Conservation (phyloP, 768 basidiomycete genomes). For the Amanita muscaria region DNA sequence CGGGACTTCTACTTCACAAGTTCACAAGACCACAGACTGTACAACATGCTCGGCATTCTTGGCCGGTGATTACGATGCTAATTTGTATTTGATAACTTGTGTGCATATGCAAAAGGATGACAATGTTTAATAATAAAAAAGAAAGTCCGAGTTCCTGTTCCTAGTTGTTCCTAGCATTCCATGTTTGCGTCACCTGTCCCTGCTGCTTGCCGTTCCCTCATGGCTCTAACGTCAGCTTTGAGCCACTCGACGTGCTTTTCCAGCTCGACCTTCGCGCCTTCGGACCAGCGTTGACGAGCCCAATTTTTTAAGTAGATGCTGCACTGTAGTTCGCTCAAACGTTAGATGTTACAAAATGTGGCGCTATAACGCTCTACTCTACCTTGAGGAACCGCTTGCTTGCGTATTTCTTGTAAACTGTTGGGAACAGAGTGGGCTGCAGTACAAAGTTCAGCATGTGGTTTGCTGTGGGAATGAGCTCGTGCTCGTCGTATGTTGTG, state of each 20-base stretch:
- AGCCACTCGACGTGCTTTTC: constrained; percentile 43
- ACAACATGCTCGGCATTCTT: too few species aligned
- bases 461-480: constrained; percentile 73
- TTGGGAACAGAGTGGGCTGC: constrained; percentile 61
- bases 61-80: too few species aligned
- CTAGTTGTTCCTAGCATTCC: too few species aligned
- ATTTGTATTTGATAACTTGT: too few species aligned
- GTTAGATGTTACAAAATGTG: not conserved
- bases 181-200: too few species aligned
- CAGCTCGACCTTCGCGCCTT: constrained; percentile 47
- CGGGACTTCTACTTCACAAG: too few species aligned
- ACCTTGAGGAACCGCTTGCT: constrained; percentile 81
- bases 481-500: constrained; percentile 74
- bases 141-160: too few species aligned
- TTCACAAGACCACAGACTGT: too few species aligned
- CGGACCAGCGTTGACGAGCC: constrained; percentile 65
- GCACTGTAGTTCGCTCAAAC: constrained; percentile 35
- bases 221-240: constrained; percentile 37
- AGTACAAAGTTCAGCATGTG: constrained; percentile 85
- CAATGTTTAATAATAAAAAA: too few species aligned
- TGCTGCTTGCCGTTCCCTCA: constrained; percentile 4
- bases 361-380: constrained; percentile 12
- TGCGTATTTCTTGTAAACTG: constrained; percentile 85
- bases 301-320: constrained; percentile 73
- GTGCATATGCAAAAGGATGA: too few species aligned